Base-by-base conservation (phyloP, 2,329 filamentous ascomycete genomes). In the Byssothecium circinans region DNA sequence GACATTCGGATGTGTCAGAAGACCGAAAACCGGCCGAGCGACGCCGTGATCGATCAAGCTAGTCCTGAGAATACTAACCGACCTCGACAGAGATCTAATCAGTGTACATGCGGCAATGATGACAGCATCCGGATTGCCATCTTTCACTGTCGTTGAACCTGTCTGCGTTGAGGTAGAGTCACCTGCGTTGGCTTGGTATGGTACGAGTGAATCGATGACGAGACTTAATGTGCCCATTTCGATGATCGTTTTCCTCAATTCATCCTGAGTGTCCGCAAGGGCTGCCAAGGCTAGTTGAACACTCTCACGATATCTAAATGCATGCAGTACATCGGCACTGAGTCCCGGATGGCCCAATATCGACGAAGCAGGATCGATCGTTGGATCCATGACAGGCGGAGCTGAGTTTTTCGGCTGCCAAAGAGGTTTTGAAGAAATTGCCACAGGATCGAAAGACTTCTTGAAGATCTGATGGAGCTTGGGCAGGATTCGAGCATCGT, bases 11-110 rank as follows among this genome's bases (percentile, higher is more conserved):
- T 94, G 87, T 47, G 79, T 83, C 54, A 97, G 78, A 37, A 96
- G 82, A 23, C 78, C 77, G 57, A 91, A 87, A 7, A 96, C 75
- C 3, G 91, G 91, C 56, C 84, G 80, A 2, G 88, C 86, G 41
- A 96, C 86, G 5, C 85, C 87, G 50, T 89, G 84, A 70, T 99
- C 94, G 48, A 96, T 89, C 38, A 99, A 75, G 41, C 87, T 88
- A 2, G 94, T 97, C 41, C 94, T 79, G 15, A 97, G 74, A 35
- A 92, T 85, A 65, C 83, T 88, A 18, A 96, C 86, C 1, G 91
- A 96, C 34, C 94, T 83, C 2, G 90, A 89, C 39, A 97, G 77
- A 67, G 91, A 88, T 53, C 89, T 82, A 22, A 91, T 82, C 20
- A 88, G 85, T 62, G 89, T 86, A 65, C 91, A 96, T 1, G 90